Percentiles rank a stretch among this genome's conserved stretches.
Conservation (phyloP, 768 basidiomycete genomes). For the Hemileccinum rubropunctum region DNA sequence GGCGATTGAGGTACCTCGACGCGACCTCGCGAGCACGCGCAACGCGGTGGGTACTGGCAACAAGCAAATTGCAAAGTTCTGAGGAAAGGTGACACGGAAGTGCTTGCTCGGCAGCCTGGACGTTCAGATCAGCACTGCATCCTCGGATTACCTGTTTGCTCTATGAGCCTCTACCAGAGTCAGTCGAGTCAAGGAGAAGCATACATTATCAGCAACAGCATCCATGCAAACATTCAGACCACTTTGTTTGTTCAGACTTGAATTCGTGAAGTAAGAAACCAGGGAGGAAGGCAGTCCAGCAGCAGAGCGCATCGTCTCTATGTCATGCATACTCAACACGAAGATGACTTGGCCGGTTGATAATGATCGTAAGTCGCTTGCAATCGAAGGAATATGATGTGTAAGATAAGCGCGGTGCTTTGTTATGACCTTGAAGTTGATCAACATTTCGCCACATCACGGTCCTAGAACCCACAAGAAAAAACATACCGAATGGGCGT, state of each 20-base stretch:
- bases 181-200: background rate
- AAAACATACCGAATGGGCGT: constrained; percentile 63
- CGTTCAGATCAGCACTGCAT: constrained; percentile 68
- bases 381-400: constrained; percentile 61
- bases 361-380: constrained; percentile 68
- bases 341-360: constrained; percentile 85
- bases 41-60: constrained; percentile 79
- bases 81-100: constrained; percentile 64
- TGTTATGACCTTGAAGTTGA: constrained; percentile 53
- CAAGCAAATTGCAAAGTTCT: constrained; percentile 74
- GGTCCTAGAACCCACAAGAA: background rate
- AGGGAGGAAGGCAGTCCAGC: constrained; percentile 78
- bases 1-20: constrained; percentile 74
- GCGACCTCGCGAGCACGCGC: constrained; percentile 80
- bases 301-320: constrained; percentile 84
- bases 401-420: constrained; percentile 66
- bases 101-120: constrained; percentile 75
- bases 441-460: constrained; percentile 1
- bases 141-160: constrained; percentile 67
- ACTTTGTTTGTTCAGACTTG: constrained; percentile 71
- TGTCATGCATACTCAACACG: constrained; percentile 78
- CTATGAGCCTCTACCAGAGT: background rate
- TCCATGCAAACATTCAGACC: constrained; percentile 78
- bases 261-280: constrained; percentile 84
- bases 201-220: constrained; percentile 79